Percentiles rank a stretch among this genome's conserved stretches.
Conservation (phyloP, 2,329 filamentous ascomycete genomes). For the Colletotrichum phormii region DNA sequence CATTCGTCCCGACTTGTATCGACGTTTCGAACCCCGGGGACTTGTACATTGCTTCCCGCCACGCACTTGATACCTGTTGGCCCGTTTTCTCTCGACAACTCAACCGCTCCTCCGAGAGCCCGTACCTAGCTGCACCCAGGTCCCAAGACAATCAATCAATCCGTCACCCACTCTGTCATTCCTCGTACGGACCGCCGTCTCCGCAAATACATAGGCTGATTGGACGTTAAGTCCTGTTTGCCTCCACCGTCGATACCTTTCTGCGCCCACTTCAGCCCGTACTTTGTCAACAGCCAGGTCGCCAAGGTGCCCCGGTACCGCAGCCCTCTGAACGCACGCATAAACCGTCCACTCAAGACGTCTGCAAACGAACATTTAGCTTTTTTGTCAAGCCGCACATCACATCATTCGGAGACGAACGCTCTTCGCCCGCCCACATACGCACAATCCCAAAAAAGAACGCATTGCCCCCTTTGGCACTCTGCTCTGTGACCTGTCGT, state of each 20-base stretch:
- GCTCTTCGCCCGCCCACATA: constrained; percentile 14
- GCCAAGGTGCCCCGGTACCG: neutral
- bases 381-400: constrained; percentile 30
- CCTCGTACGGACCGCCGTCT: neutral
- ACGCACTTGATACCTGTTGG: constrained; percentile 11
- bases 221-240: neutral
- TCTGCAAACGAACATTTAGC: constrained; percentile 32
- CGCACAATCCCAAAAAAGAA: constrained; percentile 21
- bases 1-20: constrained; percentile 28
- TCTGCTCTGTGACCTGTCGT: neutral
- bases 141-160: neutral
- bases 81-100: neutral
- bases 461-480: neutral
- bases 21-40: constrained; percentile 30
- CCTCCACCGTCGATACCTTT: neutral
- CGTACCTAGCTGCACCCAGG: neutral
- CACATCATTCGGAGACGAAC: constrained; percentile 34
- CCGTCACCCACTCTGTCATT: neutral
- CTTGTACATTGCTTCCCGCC: constrained; percentile 18
- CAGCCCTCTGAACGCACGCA: constrained; percentile 24
- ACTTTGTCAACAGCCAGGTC: neutral
- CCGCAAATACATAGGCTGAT: neutral
- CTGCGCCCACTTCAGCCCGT: neutral
- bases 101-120: neutral
- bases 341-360: constrained; percentile 27